These are phyloP conservation scores for Aquilaria yunnanensis DNA, from an alignment of 345 rosid species.

Conservation along the genomic window DNA sequence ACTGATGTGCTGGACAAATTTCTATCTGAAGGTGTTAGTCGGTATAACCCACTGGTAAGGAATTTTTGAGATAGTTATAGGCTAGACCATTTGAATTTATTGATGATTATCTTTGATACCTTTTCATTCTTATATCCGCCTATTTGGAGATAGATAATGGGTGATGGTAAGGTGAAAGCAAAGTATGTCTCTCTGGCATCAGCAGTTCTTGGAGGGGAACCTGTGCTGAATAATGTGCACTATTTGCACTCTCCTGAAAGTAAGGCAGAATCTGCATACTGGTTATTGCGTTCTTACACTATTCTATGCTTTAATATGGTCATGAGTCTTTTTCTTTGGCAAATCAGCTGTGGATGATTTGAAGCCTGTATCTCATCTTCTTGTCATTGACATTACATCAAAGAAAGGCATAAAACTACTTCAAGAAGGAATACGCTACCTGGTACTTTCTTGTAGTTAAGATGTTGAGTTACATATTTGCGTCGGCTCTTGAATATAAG, in stretches of 20 bases:
- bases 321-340: constrained; percentile 17
- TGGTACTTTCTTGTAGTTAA: constrained; percentile 41
- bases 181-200: constrained; percentile 65
- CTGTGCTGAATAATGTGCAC: constrained; percentile 55
- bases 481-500: constrained; percentile 7
- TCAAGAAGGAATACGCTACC: constrained; percentile 79
- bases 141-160: constrained; percentile 52
- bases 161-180: constrained; percentile 57
- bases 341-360: constrained; percentile 72
- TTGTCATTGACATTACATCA: constrained; percentile 69
- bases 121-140: constrained; percentile 1
- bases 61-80: constrained; percentile 11
- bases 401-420: constrained; percentile 77
- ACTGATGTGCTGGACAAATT: constrained; percentile 86
- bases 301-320: constrained; percentile 17
- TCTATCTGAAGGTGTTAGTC: constrained; percentile 73
- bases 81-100: neutral
- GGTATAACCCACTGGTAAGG: constrained; percentile 89
- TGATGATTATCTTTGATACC: neutral
- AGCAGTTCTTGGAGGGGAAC: constrained; percentile 46
- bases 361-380: constrained; percentile 97
- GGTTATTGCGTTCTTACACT: constrained; percentile 11
- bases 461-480: neutral
- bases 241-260: constrained; percentile 87
- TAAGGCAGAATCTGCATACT: constrained; percentile 34